Evolutionary conservation across 2,329 filamentous ascomycete species (phyloP), one percentile per base, ranked within the genome.

Genomic region (Xylariaceae sp.): DNA sequence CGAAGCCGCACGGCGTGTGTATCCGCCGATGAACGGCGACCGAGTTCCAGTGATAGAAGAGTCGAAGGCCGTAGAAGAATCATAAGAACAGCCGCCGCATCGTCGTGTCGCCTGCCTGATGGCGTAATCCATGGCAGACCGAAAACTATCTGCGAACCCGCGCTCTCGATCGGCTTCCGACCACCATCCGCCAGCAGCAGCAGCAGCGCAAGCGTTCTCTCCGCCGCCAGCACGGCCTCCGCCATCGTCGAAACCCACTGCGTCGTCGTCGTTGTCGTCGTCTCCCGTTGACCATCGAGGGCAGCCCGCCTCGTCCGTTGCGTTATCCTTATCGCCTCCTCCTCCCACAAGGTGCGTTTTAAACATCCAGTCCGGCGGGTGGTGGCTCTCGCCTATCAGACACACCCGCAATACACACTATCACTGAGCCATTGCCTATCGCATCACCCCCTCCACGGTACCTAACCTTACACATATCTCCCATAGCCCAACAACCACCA

Each of bases 111-210:
- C 67, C 66, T 70, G 75, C 71, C 76, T 72, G 67, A 82, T 82
- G 78, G 78, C 78, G 78, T 82, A 80, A 78, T 78, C 74, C 76
- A 82, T 82, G 79, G 78, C 78, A 80, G 77, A 81, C 75, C 77
- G 73, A 80, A 81, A 68, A 62, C 61, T 52, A 55, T 45, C 56
- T 63, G 67, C 68, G 69, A 71, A 67, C 59, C 63, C 64, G 70
- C 71, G 71, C 67, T 69, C 70, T 64, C 67, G 69, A 73, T 71
- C 71, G 71, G 70, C 66, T 74, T 69, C 71, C 69, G 73, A 78
- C 67, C 74, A 75, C 74, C 71, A 76, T 62, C 57, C 60, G 47
- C 54, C 63, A 70, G 70, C 69, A 73, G 74, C 69, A 71, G 72
- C 37, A 37, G n/a, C 36, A 16, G 42, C 36, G 36, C 37, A 36